Evolutionary conservation across 495 filamentous ascomycete species (phyloP).

Genomic region (Daldinia decipiens): DNA sequence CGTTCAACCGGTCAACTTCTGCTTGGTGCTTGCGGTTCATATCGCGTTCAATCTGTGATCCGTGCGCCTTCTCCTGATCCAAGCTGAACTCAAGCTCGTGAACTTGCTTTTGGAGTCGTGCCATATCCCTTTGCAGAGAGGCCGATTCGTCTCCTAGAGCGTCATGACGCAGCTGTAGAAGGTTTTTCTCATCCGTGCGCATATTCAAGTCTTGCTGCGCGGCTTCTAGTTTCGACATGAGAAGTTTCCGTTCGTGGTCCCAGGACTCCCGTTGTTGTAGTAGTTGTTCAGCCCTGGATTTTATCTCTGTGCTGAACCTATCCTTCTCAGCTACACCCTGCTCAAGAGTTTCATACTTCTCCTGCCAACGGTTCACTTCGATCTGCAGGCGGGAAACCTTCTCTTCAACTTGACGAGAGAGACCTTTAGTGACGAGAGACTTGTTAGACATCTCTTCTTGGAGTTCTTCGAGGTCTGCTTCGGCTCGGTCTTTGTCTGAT

Average conservation of each 20-base stretch:
- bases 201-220: slow-evolving; percentile 65
- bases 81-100: slow-evolving; percentile 67
- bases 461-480: slow-evolving; percentile 70
- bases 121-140: slow-evolving; percentile 68
- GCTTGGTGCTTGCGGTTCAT: slow-evolving; percentile 56
- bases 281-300: slow-evolving; percentile 52
- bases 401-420: slow-evolving; percentile 79
- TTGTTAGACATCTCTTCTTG: slow-evolving; percentile 83
- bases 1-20: slow-evolving; percentile 58
- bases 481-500: slow-evolving; percentile 67
- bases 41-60: slow-evolving; percentile 66
- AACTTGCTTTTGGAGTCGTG: slow-evolving; percentile 61
- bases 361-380: slow-evolving; percentile 68
- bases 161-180: slow-evolving; percentile 73
- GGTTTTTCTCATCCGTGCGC: slow-evolving; percentile 70
- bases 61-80: slow-evolving; percentile 67
- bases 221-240: slow-evolving; percentile 62
- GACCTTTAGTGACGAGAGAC: slow-evolving; percentile 78
- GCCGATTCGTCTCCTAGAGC: slow-evolving; percentile 71
- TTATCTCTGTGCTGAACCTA: slow-evolving; percentile 57
- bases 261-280: slow-evolving; percentile 54
- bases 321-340: slow-evolving; percentile 52
- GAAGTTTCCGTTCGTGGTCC: slow-evolving; percentile 53
- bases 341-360: slow-evolving; percentile 63
- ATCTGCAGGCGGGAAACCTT: slow-evolving; percentile 71